phyloP scores from a whole-genome alignment of 176 grass and related monocot species.

The Tillandsia fasciculata region DNA sequence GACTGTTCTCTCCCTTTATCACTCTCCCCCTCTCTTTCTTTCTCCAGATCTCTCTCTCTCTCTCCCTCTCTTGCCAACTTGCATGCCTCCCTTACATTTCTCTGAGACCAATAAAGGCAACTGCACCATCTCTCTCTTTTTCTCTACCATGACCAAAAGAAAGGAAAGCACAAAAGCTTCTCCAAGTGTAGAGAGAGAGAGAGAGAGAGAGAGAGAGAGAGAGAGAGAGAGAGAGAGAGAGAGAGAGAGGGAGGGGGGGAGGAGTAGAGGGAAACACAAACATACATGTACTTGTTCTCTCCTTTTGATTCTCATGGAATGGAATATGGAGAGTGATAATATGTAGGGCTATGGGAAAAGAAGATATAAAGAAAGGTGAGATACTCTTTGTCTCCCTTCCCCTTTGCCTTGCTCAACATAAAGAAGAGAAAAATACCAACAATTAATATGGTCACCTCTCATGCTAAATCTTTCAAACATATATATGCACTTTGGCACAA shows the following conservation, averaged over 20 bases:
- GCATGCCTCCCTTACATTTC: neutral
- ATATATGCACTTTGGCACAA: neutral
- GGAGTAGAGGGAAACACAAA: neutral
- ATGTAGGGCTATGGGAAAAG: neutral
- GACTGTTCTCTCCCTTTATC: neutral
- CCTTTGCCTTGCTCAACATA: neutral
- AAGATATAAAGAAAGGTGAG: conserved; percentile 3
- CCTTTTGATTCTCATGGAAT: neutral
- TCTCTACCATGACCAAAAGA: neutral
- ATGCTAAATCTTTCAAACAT: neutral
- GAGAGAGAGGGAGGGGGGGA: too few species aligned
- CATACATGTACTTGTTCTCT: neutral
- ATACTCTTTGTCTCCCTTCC: conserved; percentile 1
- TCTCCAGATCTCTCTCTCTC: neutral
- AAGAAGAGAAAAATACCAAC: neutral
- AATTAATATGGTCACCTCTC: neutral
- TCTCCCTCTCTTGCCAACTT: neutral
- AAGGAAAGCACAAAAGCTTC: neutral
- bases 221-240: neutral
- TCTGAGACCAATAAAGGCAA: conserved; percentile 3
- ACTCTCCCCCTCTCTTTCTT: neutral
- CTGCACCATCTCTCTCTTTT: neutral
- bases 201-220: neutral
- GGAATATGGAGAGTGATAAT: neutral
- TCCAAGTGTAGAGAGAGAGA: neutral